Evolutionary conservation across 2,329 filamentous ascomycete genomes (phyloP).

Genomic region (Pseudomassariella vexata): DNA sequence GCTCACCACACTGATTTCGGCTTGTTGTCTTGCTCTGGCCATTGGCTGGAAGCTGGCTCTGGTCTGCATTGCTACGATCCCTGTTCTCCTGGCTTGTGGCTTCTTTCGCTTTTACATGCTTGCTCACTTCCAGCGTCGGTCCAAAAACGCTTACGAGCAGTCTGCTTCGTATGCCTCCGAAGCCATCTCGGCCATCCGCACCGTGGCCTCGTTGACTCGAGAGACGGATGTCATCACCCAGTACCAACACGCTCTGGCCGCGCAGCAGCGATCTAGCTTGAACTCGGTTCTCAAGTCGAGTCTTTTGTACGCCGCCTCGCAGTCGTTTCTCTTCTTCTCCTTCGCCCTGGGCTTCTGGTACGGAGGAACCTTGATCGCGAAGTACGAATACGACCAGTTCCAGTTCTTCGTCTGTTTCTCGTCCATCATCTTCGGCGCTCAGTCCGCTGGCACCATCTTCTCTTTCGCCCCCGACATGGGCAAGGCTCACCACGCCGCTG

Average conservation of each 20-base stretch:
- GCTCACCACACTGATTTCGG: constrained; percentile 69
- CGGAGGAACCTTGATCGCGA: constrained; percentile 69
- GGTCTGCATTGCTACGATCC: constrained; percentile 74
- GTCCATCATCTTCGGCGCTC: constrained; percentile 82
- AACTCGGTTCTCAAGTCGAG: constrained; percentile 73
- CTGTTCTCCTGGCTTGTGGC: constrained; percentile 72
- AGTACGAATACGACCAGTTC: constrained; percentile 67
- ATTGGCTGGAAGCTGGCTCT: constrained; percentile 86
- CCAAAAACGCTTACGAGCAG: constrained; percentile 72
- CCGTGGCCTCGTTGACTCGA: constrained; percentile 83
- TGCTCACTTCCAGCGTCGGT: constrained; percentile 69
- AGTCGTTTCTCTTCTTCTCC: constrained; percentile 77
- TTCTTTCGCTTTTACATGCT: constrained; percentile 85
- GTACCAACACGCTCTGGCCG: constrained; percentile 63
- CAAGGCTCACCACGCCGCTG: constrained; percentile 81
- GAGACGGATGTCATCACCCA: constrained; percentile 72
- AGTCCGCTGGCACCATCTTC: constrained; percentile 86
- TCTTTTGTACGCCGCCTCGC: constrained; percentile 73
- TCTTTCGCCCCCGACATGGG: constrained; percentile 89
- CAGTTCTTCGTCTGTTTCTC: constrained; percentile 92
- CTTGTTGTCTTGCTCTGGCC: constrained; percentile 63
- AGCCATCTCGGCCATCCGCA: constrained; percentile 88
- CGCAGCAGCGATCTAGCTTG: constrained; percentile 63
- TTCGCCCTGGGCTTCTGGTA: constrained; percentile 93
- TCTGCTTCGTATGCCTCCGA: constrained; percentile 89